Percentiles rank a stretch among this genome's conserved stretches.
Evolutionary conservation across 805 yeast species (phyloP).

Genomic region (Yarrowia porcina): DNA sequence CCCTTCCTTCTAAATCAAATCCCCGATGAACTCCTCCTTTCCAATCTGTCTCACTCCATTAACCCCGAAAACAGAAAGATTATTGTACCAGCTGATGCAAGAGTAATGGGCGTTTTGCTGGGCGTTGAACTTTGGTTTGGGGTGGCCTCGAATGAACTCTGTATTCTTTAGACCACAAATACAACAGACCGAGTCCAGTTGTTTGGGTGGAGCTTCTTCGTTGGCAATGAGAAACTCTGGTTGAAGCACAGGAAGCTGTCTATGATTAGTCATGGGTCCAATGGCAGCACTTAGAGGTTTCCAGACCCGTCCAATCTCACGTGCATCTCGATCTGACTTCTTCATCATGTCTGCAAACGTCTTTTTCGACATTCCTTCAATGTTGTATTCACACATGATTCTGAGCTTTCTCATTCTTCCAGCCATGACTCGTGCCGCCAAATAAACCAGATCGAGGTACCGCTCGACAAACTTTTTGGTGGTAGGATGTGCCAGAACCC

Average conservation of each 20-base stretch:
- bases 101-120: slow-evolving; percentile 29
- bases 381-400: neutral
- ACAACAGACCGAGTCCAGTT: slow-evolving; percentile 26
- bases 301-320: slow-evolving; percentile 32
- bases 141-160: slow-evolving; percentile 30
- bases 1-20: too few relatives aligned
- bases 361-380: neutral
- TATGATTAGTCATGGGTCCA: slow-evolving; percentile 26
- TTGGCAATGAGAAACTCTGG: slow-evolving; percentile 22
- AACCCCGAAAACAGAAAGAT: slow-evolving; percentile 28
- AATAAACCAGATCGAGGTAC: slow-evolving; percentile 29
- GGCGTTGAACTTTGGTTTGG: slow-evolving; percentile 28
- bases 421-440: slow-evolving; percentile 32
- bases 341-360: neutral
- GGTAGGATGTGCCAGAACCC: slow-evolving; percentile 31
- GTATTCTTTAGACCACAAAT: slow-evolving; percentile 33
- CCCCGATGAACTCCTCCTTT: neutral
- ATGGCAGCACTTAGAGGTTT: slow-evolving; percentile 27
- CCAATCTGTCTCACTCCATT: neutral
- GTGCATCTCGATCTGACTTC: slow-evolving; percentile 31
- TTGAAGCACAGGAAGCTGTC: slow-evolving; percentile 28
- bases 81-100: slow-evolving; percentile 32
- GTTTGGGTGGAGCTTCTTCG: neutral
- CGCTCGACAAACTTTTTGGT: slow-evolving; percentile 31
- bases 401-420: slow-evolving; percentile 31